Evolutionary conservation across 345 rosid species (phyloP).

Genomic region (Acer yangbiense): DNA sequence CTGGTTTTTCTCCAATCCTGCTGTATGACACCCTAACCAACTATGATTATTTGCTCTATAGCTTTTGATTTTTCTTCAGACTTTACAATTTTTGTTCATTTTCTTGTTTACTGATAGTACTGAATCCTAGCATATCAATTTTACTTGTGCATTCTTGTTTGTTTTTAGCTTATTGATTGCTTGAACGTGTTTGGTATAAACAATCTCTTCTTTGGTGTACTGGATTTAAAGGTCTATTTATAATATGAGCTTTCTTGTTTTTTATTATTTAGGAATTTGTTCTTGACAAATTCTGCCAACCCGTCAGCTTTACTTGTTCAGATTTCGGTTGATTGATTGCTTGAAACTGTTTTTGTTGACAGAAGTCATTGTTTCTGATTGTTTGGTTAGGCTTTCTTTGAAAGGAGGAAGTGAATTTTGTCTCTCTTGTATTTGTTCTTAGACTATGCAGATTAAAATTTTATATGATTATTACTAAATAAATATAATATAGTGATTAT

Average conservation of each 20-base stretch:
- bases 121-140: too few species aligned
- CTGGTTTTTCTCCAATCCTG: slow-evolving; percentile 75
- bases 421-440: not conserved
- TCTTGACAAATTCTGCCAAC: not conserved
- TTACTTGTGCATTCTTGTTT: too few species aligned
- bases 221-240: too few species aligned
- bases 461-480: not conserved
- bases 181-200: too few species aligned
- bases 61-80: not conserved
- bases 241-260: not conserved
- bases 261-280: not conserved
- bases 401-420: not conserved
- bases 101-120: not conserved
- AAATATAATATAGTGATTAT: not conserved
- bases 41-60: not conserved
- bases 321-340: not conserved
- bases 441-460: not conserved
- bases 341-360: not conserved
- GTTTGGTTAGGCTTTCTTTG: not conserved
- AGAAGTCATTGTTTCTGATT: not conserved
- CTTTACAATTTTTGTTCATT: not conserved
- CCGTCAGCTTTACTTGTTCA: not conserved
- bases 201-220: too few species aligned
- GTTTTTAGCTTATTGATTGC: too few species aligned
- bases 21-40: slow-evolving; percentile 20